A percentile compares a stretch with the other conserved stretches of the same genome.
These are phyloP conservation scores for Malassezia vespertilionis DNA, from an alignment of 1,284 basidiomycete species.

Conservation along the genomic window DNA sequence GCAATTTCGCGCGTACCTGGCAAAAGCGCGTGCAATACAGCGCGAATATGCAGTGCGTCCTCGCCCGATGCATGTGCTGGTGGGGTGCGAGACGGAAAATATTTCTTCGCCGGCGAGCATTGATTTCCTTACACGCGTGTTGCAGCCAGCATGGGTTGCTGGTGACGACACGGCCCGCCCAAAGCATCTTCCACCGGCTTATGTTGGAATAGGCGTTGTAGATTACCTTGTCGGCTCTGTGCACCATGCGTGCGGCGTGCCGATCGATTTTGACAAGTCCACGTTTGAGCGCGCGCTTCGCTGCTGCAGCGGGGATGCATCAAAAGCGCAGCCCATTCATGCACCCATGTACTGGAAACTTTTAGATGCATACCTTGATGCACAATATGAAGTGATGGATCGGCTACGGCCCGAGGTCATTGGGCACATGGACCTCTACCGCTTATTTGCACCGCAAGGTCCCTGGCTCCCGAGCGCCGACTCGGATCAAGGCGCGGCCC, in stretches of 20 bases:
- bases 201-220: slow-evolving; percentile 49
- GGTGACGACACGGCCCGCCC: not conserved
- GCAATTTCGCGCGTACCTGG: slow-evolving; percentile 61
- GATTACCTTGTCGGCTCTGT: slow-evolving; percentile 88
- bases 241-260: slow-evolving; percentile 75
- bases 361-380: slow-evolving; percentile 30
- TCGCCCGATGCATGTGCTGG: slow-evolving; percentile 59
- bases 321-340: not conserved
- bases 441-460: slow-evolving; percentile 25
- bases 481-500: slow-evolving; percentile 56
- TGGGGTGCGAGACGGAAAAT: slow-evolving; percentile 87
- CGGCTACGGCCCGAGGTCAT: slow-evolving; percentile 74
- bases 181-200: not conserved
- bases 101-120: slow-evolving; percentile 61
- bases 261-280: slow-evolving; percentile 78
- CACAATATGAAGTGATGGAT: slow-evolving; percentile 30
- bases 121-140: slow-evolving; percentile 49
- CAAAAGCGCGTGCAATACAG: slow-evolving; percentile 67
- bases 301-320: too few relatives aligned
- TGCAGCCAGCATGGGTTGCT: slow-evolving; percentile 48
- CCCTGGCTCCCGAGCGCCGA: slow-evolving; percentile 21
- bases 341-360: slow-evolving; percentile 15
- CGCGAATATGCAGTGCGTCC: slow-evolving; percentile 7
- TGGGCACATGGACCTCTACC: slow-evolving; percentile 68
- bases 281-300: slow-evolving; percentile 60